phyloP scores from a whole-genome alignment of 2,329 filamentous ascomycete genomes.

The Shiraia sp. region DNA sequence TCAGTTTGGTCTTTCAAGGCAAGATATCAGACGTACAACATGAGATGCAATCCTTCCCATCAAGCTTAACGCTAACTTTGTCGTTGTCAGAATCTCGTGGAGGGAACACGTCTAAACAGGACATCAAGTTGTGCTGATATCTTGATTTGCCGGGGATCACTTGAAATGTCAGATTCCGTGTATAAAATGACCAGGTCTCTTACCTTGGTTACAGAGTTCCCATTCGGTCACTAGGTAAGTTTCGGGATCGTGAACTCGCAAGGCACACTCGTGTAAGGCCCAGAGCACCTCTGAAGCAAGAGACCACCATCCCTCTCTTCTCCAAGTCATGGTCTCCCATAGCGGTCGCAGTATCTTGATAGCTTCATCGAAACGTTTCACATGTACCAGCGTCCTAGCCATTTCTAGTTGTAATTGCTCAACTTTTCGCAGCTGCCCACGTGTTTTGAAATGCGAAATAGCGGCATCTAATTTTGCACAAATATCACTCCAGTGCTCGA shows the following conservation, averaged over 20 bases:
- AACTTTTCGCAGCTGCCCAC: slow-evolving; percentile 58
- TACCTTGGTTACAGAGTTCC: slow-evolving; percentile 54
- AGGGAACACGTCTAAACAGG: slow-evolving; percentile 47
- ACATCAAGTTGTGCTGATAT: slow-evolving; percentile 52
- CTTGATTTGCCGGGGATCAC: slow-evolving; percentile 37
- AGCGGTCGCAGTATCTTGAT: slow-evolving; percentile 56
- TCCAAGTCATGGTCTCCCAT: slow-evolving; percentile 63
- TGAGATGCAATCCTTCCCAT: slow-evolving; percentile 54
- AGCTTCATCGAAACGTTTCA: slow-evolving; percentile 56
- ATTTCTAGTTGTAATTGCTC: slow-evolving; percentile 60
- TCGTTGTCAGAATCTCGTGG: slow-evolving; percentile 33
- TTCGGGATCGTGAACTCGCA: slow-evolving; percentile 50
- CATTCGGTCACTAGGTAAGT: slow-evolving; percentile 59
- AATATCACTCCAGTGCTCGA: slow-evolving; percentile 58
- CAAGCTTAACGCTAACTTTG: slow-evolving; percentile 53
- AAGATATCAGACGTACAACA: slow-evolving; percentile 48
- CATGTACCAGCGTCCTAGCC: slow-evolving; percentile 57
- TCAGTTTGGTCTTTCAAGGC: slow-evolving; percentile 37
- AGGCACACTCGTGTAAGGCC: slow-evolving; percentile 58
- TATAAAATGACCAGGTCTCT: slow-evolving; percentile 1
- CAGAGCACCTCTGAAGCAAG: slow-evolving; percentile 59
- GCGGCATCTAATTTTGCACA: slow-evolving; percentile 52
- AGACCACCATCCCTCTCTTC: slow-evolving; percentile 62
- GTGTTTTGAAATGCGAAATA: slow-evolving; percentile 55
- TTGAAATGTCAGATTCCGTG: slow-evolving; percentile 7